Conservation (phyloP, 106 monocot species). For the Alisma plantagoaquatica region DNA sequence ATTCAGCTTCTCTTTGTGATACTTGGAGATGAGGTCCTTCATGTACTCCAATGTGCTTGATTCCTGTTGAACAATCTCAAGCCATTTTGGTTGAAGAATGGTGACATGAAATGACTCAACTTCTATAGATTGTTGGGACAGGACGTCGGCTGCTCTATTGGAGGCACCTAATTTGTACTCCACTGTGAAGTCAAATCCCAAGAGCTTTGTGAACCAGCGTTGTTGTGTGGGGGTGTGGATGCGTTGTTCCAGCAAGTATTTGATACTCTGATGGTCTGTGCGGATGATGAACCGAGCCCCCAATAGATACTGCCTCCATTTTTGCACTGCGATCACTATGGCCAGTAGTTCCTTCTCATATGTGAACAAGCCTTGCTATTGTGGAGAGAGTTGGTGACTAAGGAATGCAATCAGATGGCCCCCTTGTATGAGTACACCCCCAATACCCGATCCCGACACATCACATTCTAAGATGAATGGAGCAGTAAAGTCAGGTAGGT, state of each 20-base stretch:
- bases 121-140: no score
- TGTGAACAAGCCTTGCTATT: background rate
- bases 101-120: no score
- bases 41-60: background rate
- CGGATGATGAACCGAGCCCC: constrained; percentile 1
- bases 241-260: background rate
- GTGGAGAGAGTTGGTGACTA: background rate
- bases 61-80: no score
- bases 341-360: constrained; percentile 14
- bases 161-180: background rate
- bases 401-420: background rate
- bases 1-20: no score
- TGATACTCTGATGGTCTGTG: constrained; percentile 10
- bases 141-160: background rate
- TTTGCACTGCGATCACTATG: background rate
- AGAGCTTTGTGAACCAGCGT: background rate
- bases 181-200: constrained; percentile 2
- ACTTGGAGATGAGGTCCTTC: no score
- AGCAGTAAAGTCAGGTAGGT: background rate
- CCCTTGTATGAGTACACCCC: background rate
- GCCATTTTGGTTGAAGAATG: no score
- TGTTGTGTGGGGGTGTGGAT: constrained; percentile 10
- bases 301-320: constrained; percentile 5
- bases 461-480: constrained; percentile 1
- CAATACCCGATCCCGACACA: background rate